Evolutionary conservation across 2,329 filamentous ascomycete genomes (phyloP).

Genomic region (Aureobasidium melanogenum): DNA sequence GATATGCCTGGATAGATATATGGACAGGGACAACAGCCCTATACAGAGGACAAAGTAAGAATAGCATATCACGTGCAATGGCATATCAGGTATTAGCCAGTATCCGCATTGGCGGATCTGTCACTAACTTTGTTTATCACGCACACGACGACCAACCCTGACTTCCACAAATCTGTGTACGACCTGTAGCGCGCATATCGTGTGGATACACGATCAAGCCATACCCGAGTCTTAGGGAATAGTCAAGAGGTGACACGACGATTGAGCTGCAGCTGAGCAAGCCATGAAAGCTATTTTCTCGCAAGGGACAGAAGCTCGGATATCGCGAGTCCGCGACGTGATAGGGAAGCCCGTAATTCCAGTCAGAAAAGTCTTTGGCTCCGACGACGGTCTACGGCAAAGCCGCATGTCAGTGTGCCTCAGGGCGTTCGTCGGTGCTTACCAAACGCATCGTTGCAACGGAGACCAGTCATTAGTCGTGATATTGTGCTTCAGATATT

Average conservation of each 20-base stretch:
- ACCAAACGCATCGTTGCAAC: constrained; percentile 11
- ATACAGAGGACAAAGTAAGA: constrained; percentile 6
- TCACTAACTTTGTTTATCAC: constrained; percentile 8
- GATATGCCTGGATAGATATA: constrained; percentile 10
- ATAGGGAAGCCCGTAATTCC: neutral
- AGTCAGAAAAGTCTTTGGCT: constrained; percentile 6
- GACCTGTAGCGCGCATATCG: neutral
- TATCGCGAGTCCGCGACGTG: neutral
- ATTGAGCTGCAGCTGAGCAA: neutral
- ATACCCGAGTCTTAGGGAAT: neutral
- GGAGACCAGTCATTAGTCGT: constrained; percentile 3
- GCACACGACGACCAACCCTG: constrained; percentile 4
- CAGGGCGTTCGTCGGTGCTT: constrained; percentile 8
- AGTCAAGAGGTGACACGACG: constrained; percentile 4
- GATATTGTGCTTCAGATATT: constrained; percentile 7
- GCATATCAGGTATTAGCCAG: neutral
- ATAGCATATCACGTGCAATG: constrained; percentile 11
- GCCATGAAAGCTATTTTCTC: neutral
- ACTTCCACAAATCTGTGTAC: constrained; percentile 8
- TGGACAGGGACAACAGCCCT: constrained; percentile 3
- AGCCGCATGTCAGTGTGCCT: constrained; percentile 4
- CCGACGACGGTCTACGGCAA: constrained; percentile 3
- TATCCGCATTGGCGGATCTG: neutral
- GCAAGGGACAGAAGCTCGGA: constrained; percentile 4
- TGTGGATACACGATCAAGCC: constrained; percentile 7